These are phyloP conservation scores for Allodekkera sacchari DNA, from an alignment of 805 yeast genomes.

Conservation along the genomic window DNA sequence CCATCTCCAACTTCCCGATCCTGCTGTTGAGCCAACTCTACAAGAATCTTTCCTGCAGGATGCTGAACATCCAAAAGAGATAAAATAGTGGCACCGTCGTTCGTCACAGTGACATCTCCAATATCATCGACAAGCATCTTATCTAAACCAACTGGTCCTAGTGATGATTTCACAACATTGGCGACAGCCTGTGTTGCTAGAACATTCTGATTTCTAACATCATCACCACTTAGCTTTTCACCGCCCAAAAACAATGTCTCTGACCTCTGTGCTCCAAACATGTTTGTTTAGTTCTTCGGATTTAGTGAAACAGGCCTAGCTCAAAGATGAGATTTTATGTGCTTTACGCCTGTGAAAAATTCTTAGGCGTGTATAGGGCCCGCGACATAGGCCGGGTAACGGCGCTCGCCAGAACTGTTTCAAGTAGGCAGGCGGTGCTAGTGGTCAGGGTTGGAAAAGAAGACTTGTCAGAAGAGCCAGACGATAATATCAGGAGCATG, in stretches of 20 bases:
- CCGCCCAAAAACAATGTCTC: slow-evolving; percentile 95
- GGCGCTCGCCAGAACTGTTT: too few relatives aligned
- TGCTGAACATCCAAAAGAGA: slow-evolving; percentile 91
- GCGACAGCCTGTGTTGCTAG: slow-evolving; percentile 86
- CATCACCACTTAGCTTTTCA: slow-evolving; percentile 92
- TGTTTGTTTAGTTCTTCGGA: slow-evolving; percentile 4
- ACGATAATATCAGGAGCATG: too few relatives aligned
- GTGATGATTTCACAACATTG: slow-evolving; percentile 79
- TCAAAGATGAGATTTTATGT: too few relatives aligned
- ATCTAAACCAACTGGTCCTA: slow-evolving; percentile 98
- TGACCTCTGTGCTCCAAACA: slow-evolving; percentile 77
- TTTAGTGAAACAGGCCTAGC: too few relatives aligned
- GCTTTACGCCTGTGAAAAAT: too few relatives aligned
- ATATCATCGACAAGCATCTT: slow-evolving; percentile 98
- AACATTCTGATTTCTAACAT: slow-evolving; percentile 91
- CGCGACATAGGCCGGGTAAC: too few relatives aligned
- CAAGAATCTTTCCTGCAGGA: slow-evolving; percentile 96
- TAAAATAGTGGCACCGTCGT: slow-evolving; percentile 97
- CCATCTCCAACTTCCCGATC: slow-evolving; percentile 96
- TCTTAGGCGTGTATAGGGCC: too few relatives aligned
- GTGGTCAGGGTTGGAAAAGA: too few relatives aligned
- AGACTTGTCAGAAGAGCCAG: too few relatives aligned
- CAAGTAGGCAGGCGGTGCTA: too few relatives aligned
- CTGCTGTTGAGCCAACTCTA: slow-evolving; percentile 96
- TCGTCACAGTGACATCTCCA: slow-evolving; percentile 97